Base-by-base conservation (phyloP, 208 protist species). In the Jaenimonas drosophilae region DNA sequence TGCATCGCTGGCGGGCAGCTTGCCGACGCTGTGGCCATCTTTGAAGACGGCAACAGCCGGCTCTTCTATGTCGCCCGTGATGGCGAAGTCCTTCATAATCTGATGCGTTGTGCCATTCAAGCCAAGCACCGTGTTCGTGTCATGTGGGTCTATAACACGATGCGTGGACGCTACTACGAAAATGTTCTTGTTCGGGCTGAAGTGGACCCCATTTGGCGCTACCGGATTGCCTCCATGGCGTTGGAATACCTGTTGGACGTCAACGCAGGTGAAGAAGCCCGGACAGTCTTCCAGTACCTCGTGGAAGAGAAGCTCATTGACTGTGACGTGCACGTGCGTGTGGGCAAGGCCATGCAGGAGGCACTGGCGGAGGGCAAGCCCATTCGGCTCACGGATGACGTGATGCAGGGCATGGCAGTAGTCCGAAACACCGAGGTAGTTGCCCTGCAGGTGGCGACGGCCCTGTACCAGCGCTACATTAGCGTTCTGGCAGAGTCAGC, bases 101-200 rank as follows among this genome's bases (percentile, higher is more conserved):
- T 93, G 12, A 72, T 93, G 72, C 71, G 70, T 5, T 88, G 77
- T 47, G 85, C 85, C 14, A 77, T 93, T 39, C 58, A 59, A 16
- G 85, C 85, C 25, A 54, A 69, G 49, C 74, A 89, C 59, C 80
- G 80, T 11, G 76, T 77, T 43, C 80, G 85, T 14, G 73, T 93
- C 24, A 88, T 93, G 80, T 93, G 85, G 81, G 78, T 90, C 0
- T 86, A 85, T 61, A 89, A 89, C 57, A 54, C 81, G 2, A 86
- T 90, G 78, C 75, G 83, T 3, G 85, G 85, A 11, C 65, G 80
- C 12, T 58, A 72, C 55, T 90, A 90, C 60, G 85, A 93, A 59
- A 93, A 93, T 54, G 74, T 77, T 23, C 37, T 90, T 2, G 80
- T 87, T 17, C 75, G 85, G 28, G 76, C 73, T 0, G 75, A 83